Evolutionary conservation across 192 early-diverging fungal species (phyloP).

Genomic region (Chytriomyces hyalinus): DNA sequence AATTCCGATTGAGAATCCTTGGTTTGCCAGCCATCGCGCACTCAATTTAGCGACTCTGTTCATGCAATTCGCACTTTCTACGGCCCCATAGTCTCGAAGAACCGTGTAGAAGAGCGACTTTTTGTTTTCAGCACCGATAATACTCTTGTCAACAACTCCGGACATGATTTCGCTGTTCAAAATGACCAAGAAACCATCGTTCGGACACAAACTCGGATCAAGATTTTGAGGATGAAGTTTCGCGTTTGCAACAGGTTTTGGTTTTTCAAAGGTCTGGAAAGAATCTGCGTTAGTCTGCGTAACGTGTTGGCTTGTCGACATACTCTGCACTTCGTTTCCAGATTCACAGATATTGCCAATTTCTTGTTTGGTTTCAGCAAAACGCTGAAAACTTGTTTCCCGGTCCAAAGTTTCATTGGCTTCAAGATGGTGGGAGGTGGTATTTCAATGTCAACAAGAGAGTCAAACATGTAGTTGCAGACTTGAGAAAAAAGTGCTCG

Average conservation of each 20-base stretch:
- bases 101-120: constrained; percentile 93
- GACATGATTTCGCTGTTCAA: constrained; percentile 94
- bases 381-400: constrained; percentile 93
- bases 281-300: constrained; percentile 48
- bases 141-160: constrained; percentile 90
- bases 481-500: constrained; percentile 92
- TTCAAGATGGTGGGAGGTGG: constrained; percentile 92
- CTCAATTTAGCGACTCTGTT: constrained; percentile 91
- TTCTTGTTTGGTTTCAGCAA: constrained; percentile 83
- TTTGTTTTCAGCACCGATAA: constrained; percentile 97
- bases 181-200: constrained; percentile 90
- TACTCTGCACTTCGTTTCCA: constrained; percentile 81
- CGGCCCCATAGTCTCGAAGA: constrained; percentile 87
- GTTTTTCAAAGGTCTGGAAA: constrained; percentile 48
- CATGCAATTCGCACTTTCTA: constrained; percentile 89
- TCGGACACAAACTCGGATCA: constrained; percentile 72
- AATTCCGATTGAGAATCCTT: constrained; percentile 98
- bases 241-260: constrained; percentile 20
- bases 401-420: constrained; percentile 92
- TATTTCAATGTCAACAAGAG: constrained; percentile 82
- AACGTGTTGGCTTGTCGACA: neutral
- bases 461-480: constrained; percentile 90
- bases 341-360: constrained; percentile 75
- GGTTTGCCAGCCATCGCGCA: constrained; percentile 88
- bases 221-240: constrained; percentile 35